Conservation (phyloP, 257 asterid species). For the Rhazya stricta region DNA sequence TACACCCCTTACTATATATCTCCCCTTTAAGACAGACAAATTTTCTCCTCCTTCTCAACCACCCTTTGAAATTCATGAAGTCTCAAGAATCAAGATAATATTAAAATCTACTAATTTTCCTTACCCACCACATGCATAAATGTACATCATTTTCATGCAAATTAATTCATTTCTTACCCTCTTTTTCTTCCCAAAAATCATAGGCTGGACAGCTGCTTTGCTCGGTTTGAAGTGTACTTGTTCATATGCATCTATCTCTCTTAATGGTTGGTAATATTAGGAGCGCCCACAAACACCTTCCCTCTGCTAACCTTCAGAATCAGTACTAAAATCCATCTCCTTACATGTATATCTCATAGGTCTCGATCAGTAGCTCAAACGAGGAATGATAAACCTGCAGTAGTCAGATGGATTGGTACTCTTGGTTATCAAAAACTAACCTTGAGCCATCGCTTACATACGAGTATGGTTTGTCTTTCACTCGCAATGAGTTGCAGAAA, state of each 20-base stretch:
- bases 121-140: slow-evolving; percentile 27
- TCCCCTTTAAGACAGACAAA: slow-evolving; percentile 1
- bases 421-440: slow-evolving; percentile 61
- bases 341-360: slow-evolving; percentile 5
- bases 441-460: slow-evolving; percentile 16
- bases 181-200: too few relatives aligned
- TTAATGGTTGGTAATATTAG: background rate
- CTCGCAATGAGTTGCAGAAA: slow-evolving; percentile 32
- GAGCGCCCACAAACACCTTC: background rate
- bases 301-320: background rate
- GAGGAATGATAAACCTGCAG: slow-evolving; percentile 10
- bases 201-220: too few relatives aligned
- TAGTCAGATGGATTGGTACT: slow-evolving; percentile 82
- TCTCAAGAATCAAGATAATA: too few relatives aligned
- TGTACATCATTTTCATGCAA: slow-evolving; percentile 15
- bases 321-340: background rate
- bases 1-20: slow-evolving; percentile 8
- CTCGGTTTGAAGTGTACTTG: too few relatives aligned
- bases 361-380: slow-evolving; percentile 10
- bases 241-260: too few relatives aligned
- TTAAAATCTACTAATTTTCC: slow-evolving; percentile 23
- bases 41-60: slow-evolving; percentile 20
- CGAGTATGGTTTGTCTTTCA: slow-evolving; percentile 43
- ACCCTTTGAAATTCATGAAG: slow-evolving; percentile 19
- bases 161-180: slow-evolving; percentile 20